phyloP scores from a whole-genome alignment of 352 stramenopile species.

The Phytophthora europaea region DNA sequence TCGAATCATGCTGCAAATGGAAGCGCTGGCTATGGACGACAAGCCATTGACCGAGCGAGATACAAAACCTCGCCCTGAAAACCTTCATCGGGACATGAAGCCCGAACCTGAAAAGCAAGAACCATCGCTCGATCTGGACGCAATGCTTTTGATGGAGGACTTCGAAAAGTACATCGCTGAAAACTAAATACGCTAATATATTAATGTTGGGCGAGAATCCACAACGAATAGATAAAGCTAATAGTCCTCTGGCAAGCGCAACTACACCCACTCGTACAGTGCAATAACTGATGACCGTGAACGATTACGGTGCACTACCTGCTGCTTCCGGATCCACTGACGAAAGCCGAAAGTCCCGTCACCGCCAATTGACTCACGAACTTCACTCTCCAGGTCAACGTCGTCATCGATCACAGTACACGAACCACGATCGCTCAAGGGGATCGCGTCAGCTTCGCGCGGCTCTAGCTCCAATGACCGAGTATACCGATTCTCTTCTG shows the following conservation, averaged over 20 bases:
- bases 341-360: conserved; percentile 84
- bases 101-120: conserved; percentile 3
- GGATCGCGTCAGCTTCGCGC: conserved; percentile 71
- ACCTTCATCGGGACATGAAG: background rate
- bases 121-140: conserved; percentile 12
- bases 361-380: conserved; percentile 77
- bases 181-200: conserved; percentile 53
- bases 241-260: background rate
- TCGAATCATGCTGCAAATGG: conserved; percentile 61
- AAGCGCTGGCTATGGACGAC: conserved; percentile 39
- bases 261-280: conserved; percentile 82
- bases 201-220: conserved; percentile 26
- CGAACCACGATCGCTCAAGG: conserved; percentile 66
- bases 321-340: conserved; percentile 87
- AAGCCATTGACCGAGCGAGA: conserved; percentile 1
- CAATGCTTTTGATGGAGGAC: conserved; percentile 45
- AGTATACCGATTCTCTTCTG: conserved; percentile 82
- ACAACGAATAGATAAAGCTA: conserved; percentile 42
- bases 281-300: conserved; percentile 64
- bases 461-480: conserved; percentile 81
- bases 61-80: background rate
- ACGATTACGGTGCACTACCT: conserved; percentile 82
- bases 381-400: conserved; percentile 83
- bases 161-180: conserved; percentile 63
- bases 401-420: conserved; percentile 65